phyloP scores from a whole-genome alignment of 1,284 basidiomycete species.

The Boletus hoseneyae region DNA sequence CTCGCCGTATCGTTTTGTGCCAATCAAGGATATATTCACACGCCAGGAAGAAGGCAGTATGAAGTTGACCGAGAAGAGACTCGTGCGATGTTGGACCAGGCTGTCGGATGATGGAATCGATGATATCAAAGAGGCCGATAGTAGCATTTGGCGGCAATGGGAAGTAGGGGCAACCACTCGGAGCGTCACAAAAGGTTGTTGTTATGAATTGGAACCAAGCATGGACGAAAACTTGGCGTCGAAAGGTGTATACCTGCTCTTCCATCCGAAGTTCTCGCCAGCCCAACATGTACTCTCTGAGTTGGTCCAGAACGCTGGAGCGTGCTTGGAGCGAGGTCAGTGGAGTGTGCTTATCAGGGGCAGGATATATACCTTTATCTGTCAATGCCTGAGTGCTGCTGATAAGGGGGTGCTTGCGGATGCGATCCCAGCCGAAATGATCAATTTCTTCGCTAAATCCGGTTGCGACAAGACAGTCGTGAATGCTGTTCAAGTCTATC shows the following conservation, averaged over 20 bases:
- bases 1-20: slow-evolving; percentile 26
- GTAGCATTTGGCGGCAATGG: slow-evolving; percentile 28
- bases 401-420: slow-evolving; percentile 29
- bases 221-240: slow-evolving; percentile 29
- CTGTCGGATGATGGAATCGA: slow-evolving; percentile 29
- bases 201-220: slow-evolving; percentile 25
- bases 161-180: slow-evolving; percentile 20
- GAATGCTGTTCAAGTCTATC: slow-evolving; percentile 20
- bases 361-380: slow-evolving; percentile 13
- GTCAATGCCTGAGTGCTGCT: slow-evolving; percentile 22
- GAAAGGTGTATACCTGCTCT: slow-evolving; percentile 27
- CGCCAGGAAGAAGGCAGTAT: slow-evolving; percentile 14
- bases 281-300: slow-evolving; percentile 28
- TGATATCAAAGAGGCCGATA: slow-evolving; percentile 20
- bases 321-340: slow-evolving; percentile 21
- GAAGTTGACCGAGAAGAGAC: slow-evolving; percentile 17
- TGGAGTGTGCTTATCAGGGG: background rate
- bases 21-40: slow-evolving; percentile 21
- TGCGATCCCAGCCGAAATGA: slow-evolving; percentile 32
- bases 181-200: slow-evolving; percentile 11
- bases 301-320: slow-evolving; percentile 19
- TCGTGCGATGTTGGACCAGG: slow-evolving; percentile 4
- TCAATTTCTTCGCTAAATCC: slow-evolving; percentile 29
- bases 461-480: slow-evolving; percentile 12
- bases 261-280: slow-evolving; percentile 35